Evolutionary conservation across 164 flowering plant species (phyloP).

Genomic region (Hamamelis virginiana): DNA sequence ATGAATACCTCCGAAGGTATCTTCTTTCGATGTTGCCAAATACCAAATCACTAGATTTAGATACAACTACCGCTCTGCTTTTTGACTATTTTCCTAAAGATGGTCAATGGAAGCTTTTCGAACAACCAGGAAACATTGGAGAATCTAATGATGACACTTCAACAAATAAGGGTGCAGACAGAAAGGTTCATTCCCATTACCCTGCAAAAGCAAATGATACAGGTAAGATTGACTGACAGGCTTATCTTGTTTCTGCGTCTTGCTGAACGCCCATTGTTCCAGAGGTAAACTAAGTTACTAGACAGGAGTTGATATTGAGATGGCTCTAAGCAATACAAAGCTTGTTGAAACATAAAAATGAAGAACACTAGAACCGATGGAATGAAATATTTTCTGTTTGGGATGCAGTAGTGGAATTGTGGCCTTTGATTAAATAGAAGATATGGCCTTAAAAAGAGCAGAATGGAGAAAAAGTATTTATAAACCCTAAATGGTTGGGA

Average conservation of each 20-base stretch:
- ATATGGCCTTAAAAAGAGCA: too few species aligned
- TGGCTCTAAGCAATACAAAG: neutral
- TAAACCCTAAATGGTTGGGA: too few species aligned
- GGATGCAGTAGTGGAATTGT: too few species aligned
- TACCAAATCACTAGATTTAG: slow-evolving; percentile 47
- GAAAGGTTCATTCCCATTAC: slow-evolving; percentile 15
- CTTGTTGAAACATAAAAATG: neutral
- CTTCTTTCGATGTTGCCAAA: slow-evolving; percentile 40
- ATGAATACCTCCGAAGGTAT: slow-evolving; percentile 32
- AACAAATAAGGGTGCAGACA: slow-evolving; percentile 10
- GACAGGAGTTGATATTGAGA: too few species aligned
- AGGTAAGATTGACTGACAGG: slow-evolving; percentile 71
- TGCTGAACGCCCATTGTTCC: slow-evolving; percentile 79
- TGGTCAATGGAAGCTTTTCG: slow-evolving; percentile 76
- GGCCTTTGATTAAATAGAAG: too few species aligned
- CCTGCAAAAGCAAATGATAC: slow-evolving; percentile 18
- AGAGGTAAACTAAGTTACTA: slow-evolving; percentile 52
- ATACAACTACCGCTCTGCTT: slow-evolving; percentile 57
- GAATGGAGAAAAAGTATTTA: too few species aligned
- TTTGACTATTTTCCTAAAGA: slow-evolving; percentile 83
- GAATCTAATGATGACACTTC: slow-evolving; percentile 26
- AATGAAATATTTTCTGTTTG: too few species aligned
- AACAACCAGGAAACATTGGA: slow-evolving; percentile 38
- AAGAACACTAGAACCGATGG: too few species aligned
- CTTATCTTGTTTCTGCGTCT: slow-evolving; percentile 78